Base-by-base conservation (phyloP, 495 filamentous ascomycete genomes). In the Cryomyces minteri region DNA sequence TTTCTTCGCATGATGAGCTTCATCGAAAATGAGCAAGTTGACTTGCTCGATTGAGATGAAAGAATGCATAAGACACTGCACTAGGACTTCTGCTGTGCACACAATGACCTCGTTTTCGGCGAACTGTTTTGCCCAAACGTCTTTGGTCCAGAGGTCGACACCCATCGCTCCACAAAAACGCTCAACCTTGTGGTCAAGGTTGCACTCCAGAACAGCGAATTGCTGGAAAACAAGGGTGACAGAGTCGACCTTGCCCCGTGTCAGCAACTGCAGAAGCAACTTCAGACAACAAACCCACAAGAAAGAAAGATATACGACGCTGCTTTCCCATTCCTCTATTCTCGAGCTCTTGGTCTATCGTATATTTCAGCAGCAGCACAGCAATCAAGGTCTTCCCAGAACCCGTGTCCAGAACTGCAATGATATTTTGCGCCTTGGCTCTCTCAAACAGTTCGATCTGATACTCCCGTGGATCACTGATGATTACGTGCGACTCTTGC, bases 301-400 rank as follows among this genome's bases (percentile, higher is more conserved):
- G 59, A 55, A 98, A 98, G 58, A 96, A 92, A 0, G 82, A 70
- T 12, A 88, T 73, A 1, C 80, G 73, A 36, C 66, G 75, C 2
- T 67, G 53, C 11, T 70, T 69, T 12, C 79, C 83, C 18, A 60
- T 52, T 2, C 62, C 70, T 32, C 92, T 73, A 50, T 77, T 64
- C 44, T 83, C 76, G 5, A 94, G 64, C 60, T 96, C 90, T 45
- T 79, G 67, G 29, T 87, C 73, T 12, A 96, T 66, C 18, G 78
- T 74, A 51, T 90, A 73, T 40, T 79, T 77, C 12, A 98, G 66
- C 5, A 98, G 72, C 31, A 96, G 67, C 11, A 86, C 88, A 0
- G 92, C 90, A 53, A 98, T 95, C 28, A 95, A 67, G 0, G 90
- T 98, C 58, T 98, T 98, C 11, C 90, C 90, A n/a, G 92, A 87